These are phyloP conservation scores for Draba incana DNA, from an alignment of 345 rosid genomes.

Conservation along the genomic window DNA sequence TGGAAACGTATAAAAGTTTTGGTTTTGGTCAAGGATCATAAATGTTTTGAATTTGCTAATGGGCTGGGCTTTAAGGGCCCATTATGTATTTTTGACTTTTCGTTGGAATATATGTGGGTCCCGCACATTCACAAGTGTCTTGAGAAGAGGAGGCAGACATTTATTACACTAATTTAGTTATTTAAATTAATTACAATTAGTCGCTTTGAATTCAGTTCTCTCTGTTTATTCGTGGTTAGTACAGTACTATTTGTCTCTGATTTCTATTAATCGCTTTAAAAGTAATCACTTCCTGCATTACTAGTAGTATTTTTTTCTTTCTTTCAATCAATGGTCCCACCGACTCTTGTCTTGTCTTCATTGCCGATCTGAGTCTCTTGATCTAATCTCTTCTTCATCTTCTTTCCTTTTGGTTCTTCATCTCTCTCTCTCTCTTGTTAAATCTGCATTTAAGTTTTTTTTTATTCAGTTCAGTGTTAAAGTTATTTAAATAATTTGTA, in stretches of 20 bases:
- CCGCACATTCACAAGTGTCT: slow-evolving; percentile 32
- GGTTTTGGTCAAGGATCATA: slow-evolving; percentile 17
- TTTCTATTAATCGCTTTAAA: slow-evolving; percentile 23
- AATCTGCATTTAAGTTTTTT: slow-evolving; percentile 26
- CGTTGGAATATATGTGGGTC: slow-evolving; percentile 31
- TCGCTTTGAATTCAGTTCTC: not conserved
- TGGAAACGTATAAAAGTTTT: slow-evolving; percentile 6
- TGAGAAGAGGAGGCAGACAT: slow-evolving; percentile 28
- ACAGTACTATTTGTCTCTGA: slow-evolving; percentile 27
- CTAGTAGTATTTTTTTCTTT: not conserved
- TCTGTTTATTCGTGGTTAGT: too few species aligned
- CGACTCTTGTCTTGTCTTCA: slow-evolving; percentile 46
- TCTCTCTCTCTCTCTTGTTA: slow-evolving; percentile 12
- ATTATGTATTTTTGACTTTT: not conserved
- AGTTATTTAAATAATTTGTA: not conserved
- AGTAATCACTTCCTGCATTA: slow-evolving; percentile 34
- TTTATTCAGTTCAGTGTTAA: slow-evolving; percentile 10
- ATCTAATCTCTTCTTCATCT: slow-evolving; percentile 28
- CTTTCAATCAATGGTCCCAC: slow-evolving; percentile 41
- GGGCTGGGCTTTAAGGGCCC: slow-evolving; percentile 33
- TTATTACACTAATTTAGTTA: not conserved
- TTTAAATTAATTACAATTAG: slow-evolving; percentile 7
- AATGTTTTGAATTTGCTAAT: slow-evolving; percentile 10
- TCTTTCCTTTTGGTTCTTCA: slow-evolving; percentile 11
- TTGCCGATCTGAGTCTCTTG: slow-evolving; percentile 33